A percentile compares a stretch with the other conserved stretches of the same genome.
Evolutionary conservation across 139 green algal genomes (phyloP).

Genomic region (Chlorella vulgaris): DNA sequence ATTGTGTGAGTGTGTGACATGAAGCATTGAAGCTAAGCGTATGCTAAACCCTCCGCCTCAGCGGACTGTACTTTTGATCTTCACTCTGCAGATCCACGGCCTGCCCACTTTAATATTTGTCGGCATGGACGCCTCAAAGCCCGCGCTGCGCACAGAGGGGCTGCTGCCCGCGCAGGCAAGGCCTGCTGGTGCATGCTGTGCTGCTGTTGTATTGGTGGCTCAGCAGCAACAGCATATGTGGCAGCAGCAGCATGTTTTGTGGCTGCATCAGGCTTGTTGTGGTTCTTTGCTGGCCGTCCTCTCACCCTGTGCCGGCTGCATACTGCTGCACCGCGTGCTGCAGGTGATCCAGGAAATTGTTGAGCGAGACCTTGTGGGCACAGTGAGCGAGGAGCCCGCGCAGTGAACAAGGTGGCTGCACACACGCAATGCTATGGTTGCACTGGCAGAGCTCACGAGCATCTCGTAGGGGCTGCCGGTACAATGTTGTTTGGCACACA

Average conservation of each 20-base stretch:
- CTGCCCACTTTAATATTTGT: slow-evolving; percentile 96
- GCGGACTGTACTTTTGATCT: too few relatives aligned
- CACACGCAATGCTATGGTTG: too few relatives aligned
- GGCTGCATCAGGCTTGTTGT: neutral
- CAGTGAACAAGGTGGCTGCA: too few relatives aligned
- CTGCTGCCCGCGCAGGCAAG: slow-evolving; percentile 71
- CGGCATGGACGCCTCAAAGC: slow-evolving; percentile 81
- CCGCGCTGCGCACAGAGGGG: slow-evolving; percentile 90
- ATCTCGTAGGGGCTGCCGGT: too few relatives aligned
- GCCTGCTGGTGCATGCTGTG: neutral
- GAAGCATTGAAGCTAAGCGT: too few relatives aligned
- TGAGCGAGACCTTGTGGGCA: slow-evolving; percentile 10
- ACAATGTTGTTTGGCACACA: too few relatives aligned
- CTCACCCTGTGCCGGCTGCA: neutral
- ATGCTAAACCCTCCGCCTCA: too few relatives aligned
- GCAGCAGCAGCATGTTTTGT: neutral
- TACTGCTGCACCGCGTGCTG: neutral
- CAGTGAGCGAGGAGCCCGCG: neutral
- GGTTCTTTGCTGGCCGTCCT: neutral
- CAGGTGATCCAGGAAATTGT: slow-evolving; percentile 35
- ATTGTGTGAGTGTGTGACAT: too few relatives aligned
- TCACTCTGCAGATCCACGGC: slow-evolving; percentile 84
- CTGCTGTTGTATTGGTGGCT: neutral
- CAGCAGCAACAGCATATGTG: too few relatives aligned
- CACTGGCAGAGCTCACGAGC: too few relatives aligned